Base-by-base conservation (phyloP, 805 yeast species). In the Naumovozyma baii region DNA sequence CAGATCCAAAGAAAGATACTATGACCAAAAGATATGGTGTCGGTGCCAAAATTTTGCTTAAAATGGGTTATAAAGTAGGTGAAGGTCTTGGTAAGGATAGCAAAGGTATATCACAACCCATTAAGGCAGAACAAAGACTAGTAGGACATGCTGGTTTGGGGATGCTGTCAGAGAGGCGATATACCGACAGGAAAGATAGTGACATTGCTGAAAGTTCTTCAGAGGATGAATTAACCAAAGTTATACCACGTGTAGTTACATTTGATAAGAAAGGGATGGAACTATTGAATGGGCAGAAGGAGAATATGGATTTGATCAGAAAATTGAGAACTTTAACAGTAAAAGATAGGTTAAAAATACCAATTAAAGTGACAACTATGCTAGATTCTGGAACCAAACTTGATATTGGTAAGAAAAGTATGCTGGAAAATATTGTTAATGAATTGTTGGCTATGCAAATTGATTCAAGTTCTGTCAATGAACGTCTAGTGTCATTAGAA, bases 51-150 rank as follows among this genome's bases (percentile, higher is more conserved):
- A 63, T 90, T 37, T 59, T 90, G 63, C 68, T 76, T 44, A 73
- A 77, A 45, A 88, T 90, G 97, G 98, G 98, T 0, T 88, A 84
- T 60, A 70, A 71, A 5, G 73, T 73, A 31, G 97, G 98, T 0
- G 67, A 73, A 51, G 97, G 96, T 0, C 69, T 90, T n/a, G 98
- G 98, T 2, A 64, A 65, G 4, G 57, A 68, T 18, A 75, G 78
- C 1, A 71, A 71, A 37, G 98, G 98, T 33, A 85, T 86, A 1
- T 69, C 71, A 0, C 74, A 70, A n/a, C 96, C 97, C 0, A 77
- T 90, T 5, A 80, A 83, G 44, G 80, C 83, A 3, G 71, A 72
- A 39, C 56, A 73, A 22, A 63, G 92, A 31, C 82, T 83, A 0
- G 40, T 42, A 18, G 73, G 71, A 33, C 80, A 85, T 1, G 61